Conservation (phyloP, 768 basidiomycete genomes). For the Boletus subparvulus region DNA sequence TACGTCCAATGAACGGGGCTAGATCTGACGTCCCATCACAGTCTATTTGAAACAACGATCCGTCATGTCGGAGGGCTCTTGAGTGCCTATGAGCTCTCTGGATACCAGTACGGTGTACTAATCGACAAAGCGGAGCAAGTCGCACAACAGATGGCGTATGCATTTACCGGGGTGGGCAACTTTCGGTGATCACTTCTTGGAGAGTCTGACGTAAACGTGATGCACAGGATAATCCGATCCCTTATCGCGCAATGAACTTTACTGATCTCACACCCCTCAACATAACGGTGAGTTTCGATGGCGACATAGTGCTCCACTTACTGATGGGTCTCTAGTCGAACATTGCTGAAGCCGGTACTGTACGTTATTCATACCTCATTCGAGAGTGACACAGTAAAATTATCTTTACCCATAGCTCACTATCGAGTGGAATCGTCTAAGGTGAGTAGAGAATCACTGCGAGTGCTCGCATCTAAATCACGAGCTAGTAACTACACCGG, state of each 20-base stretch:
- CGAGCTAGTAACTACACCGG: slow-evolving; percentile 45
- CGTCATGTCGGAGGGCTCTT: slow-evolving; percentile 68
- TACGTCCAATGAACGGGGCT: background rate
- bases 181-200: background rate
- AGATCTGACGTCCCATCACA: background rate
- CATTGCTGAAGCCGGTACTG: slow-evolving; percentile 48
- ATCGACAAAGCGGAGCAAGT: slow-evolving; percentile 62
- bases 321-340: slow-evolving; percentile 35
- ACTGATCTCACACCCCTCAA: slow-evolving; percentile 31
- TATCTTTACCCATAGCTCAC: slow-evolving; percentile 40
- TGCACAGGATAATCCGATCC: slow-evolving; percentile 37
- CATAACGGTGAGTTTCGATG: slow-evolving; percentile 29
- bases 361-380: slow-evolving; percentile 21
- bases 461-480: background rate
- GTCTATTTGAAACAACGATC: slow-evolving; percentile 73
- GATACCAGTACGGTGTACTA: slow-evolving; percentile 46
- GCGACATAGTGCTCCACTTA: background rate
- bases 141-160: slow-evolving; percentile 61
- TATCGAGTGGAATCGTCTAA: slow-evolving; percentile 57
- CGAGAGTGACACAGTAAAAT: background rate
- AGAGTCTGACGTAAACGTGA: background rate
- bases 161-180: slow-evolving; percentile 54
- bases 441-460: slow-evolving; percentile 18
- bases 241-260: slow-evolving; percentile 41
- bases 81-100: slow-evolving; percentile 69